Evolutionary conservation across 805 yeast species (phyloP), one percentile per base, ranked within the genome.

Genomic region (Komagataella kurtzmanii): DNA sequence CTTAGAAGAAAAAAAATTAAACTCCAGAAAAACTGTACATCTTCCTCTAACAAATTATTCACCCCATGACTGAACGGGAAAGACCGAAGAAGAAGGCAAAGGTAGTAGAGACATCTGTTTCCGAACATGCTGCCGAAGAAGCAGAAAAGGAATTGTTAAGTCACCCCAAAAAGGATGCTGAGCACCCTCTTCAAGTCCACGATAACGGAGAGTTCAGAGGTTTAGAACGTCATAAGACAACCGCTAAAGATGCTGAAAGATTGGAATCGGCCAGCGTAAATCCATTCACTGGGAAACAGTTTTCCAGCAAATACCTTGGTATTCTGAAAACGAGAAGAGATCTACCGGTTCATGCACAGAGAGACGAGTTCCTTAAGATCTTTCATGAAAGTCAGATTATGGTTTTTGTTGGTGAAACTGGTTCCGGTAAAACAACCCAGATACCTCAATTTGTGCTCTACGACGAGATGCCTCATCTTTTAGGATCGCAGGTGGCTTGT

Each of bases 351-450:
- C 96, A 91, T 68, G 80, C 89, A 24, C 97, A 93, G 68, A 77
- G 98, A 64, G 85, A 80, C 51, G 96, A 91, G 68, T 93, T 93
- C 65, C 75, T 93, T 53, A 74, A 76, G 56, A 80, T 87, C 53
- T 93, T 85, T 68, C 98, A 65, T 24, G 68, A 75, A 24, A 74
- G 84, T 57, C 96, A 87, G 61, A 88, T 90, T 0, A 68, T 82
- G 14, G 75, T 91, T 3, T 78, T 91, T 7, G 85, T 89, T 53
- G 98, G 98, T 54, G 97, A 91, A 63, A 91, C 99, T 0, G 99
- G 97, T 48, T 89, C 97, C 0, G 97, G 97, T 60, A 90, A 90
- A 61, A 90, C 97, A 0, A 90, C 97, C 0, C 97, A 90, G 64
- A 63, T 90, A 8, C 97, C 97, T 0, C 97, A 90, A 60, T 90